These are phyloP conservation scores for Malus sieversii DNA, from an alignment of 306 rosid species.

Conservation along the genomic window DNA sequence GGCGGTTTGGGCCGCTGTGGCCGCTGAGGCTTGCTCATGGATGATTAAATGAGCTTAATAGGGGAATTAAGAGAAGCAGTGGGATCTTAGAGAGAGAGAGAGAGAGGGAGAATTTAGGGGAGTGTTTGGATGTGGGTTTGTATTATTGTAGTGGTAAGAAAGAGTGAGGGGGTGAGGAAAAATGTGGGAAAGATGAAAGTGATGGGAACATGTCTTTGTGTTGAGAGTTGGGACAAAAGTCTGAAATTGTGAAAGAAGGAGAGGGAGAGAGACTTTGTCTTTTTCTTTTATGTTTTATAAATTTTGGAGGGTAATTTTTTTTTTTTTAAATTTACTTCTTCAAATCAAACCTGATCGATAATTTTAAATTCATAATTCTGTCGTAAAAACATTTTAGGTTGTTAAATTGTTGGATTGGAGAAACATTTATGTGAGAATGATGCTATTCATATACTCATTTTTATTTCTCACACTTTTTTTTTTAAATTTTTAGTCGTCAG, in stretches of 20 bases:
- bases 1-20: slow-evolving; percentile 37
- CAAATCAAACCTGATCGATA: no score
- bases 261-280: neutral
- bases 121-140: neutral
- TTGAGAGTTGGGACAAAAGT: neutral
- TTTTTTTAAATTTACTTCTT: neutral
- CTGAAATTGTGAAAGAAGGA: neutral
- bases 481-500: no score
- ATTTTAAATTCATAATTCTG: no score
- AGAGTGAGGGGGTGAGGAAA: neutral
- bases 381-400: no score
- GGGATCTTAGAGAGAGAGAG: neutral
- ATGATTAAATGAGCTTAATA: neutral
- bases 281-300: neutral
- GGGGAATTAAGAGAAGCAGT: neutral
- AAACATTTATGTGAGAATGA: no score
- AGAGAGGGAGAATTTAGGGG: neutral
- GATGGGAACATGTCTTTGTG: no score
- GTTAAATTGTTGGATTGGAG: neutral
- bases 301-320: neutral
- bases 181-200: neutral
- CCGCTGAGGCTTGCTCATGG: slow-evolving; percentile 45
- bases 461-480: rapidly evolving
- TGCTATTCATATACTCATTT: rapidly evolving
- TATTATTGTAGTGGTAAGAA: neutral